Evolutionary conservation across 495 filamentous ascomycete genomes (phyloP).

Genomic region (Aspergillus coremiiformis): DNA sequence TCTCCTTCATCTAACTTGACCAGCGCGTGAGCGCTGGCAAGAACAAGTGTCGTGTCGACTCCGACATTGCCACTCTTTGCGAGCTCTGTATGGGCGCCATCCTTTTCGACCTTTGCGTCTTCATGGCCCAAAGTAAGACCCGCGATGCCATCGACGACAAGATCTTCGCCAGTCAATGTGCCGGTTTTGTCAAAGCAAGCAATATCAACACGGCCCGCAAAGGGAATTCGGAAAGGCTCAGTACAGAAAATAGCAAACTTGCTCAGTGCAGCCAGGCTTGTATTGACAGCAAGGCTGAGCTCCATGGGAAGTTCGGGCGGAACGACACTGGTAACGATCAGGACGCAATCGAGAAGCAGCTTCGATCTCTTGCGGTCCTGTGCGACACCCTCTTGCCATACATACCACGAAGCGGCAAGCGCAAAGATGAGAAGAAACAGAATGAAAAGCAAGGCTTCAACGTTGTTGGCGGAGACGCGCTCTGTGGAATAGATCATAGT

Average conservation of each 20-base stretch:
- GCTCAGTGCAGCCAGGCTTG: conserved; percentile 90
- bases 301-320: conserved; percentile 98
- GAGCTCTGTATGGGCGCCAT: conserved; percentile 72
- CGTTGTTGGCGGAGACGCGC: conserved; percentile 94
- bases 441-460: conserved; percentile 90
- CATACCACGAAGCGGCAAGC: conserved; percentile 98
- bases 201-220: conserved; percentile 89
- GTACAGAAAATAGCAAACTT: conserved; percentile 97
- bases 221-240: conserved; percentile 98
- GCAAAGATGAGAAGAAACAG: conserved; percentile 94
- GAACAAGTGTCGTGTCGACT: conserved; percentile 80
- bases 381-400: conserved; percentile 91
- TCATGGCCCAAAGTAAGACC: conserved; percentile 67
- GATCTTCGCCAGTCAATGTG: conserved; percentile 91
- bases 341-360: conserved; percentile 90
- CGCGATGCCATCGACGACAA: conserved; percentile 95
- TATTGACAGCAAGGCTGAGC: conserved; percentile 93
- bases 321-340: conserved; percentile 96
- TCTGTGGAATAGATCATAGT: conserved; percentile 99
- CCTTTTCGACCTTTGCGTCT: conserved; percentile 60
- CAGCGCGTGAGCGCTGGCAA: conserved; percentile 91
- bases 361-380: conserved; percentile 95
- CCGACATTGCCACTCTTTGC: conserved; percentile 56
- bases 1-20: conserved; percentile 96
- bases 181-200: conserved; percentile 99